Evolutionary conservation across 2,329 filamentous ascomycete genomes (phyloP).

Genomic region (Monosporascus sp.): DNA sequence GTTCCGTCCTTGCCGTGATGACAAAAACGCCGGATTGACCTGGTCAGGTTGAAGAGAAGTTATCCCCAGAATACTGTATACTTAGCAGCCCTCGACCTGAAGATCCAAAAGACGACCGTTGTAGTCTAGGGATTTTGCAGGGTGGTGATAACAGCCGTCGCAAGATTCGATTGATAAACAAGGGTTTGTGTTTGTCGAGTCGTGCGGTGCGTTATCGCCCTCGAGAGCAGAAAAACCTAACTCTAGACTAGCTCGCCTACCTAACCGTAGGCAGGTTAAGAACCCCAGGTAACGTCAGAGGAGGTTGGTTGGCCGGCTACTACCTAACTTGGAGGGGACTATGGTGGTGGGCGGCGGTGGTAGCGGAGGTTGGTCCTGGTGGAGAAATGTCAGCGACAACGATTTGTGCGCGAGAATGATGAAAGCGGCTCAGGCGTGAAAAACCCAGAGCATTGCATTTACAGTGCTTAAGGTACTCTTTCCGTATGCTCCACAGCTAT

Average conservation of each 20-base stretch:
- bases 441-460: too few species aligned
- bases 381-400: background rate
- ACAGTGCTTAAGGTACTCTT: too few species aligned
- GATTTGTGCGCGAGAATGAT: slow-evolving; percentile 21
- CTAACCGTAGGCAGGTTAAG: background rate
- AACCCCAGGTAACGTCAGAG: background rate
- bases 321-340: background rate
- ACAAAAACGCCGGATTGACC: too few species aligned
- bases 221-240: background rate
- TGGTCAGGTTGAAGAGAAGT: too few species aligned
- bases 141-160: background rate
- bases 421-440: slow-evolving; percentile 21
- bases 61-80: too few species aligned
- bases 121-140: too few species aligned
- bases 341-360: slow-evolving; percentile 2
- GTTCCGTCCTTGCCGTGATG: too few species aligned
- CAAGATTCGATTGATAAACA: background rate
- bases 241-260: background rate
- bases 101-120: too few species aligned
- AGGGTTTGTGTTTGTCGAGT: background rate
- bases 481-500: too few species aligned
- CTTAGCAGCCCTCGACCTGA: too few species aligned
- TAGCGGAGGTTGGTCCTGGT: background rate
- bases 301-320: background rate
- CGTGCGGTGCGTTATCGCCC: background rate